These are phyloP conservation scores for Austroboletus rostrupii DNA, from an alignment of 1,284 basidiomycete species.

Conservation along the genomic window DNA sequence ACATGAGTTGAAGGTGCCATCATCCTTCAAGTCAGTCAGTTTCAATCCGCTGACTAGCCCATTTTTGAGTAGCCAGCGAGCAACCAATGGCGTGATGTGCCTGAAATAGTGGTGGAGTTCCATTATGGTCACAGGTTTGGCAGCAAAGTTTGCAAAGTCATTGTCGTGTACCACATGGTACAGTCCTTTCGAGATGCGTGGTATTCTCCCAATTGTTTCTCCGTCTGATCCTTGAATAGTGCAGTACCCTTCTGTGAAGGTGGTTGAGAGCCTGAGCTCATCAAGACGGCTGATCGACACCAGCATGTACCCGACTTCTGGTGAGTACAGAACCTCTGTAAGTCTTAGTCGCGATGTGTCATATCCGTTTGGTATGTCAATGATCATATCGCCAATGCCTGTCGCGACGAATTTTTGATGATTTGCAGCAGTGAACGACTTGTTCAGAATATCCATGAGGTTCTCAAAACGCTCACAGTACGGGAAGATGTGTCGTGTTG, in stretches of 20 bases:
- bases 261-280: conserved; percentile 26
- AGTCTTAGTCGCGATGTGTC: conserved; percentile 26
- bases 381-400: conserved; percentile 33
- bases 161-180: not conserved
- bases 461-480: no score
- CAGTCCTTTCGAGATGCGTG: not conserved
- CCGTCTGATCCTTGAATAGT: no score
- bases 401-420: conserved; percentile 31
- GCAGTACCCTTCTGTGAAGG: conserved; percentile 30
- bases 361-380: conserved; percentile 36
- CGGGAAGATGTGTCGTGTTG: conserved; percentile 38
- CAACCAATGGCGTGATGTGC: conserved; percentile 29
- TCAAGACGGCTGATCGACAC: conserved; percentile 36
- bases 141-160: not conserved
- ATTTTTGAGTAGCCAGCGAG: not conserved
- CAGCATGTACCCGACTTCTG: no score
- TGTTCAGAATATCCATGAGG: conserved; percentile 30
- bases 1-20: conserved; percentile 14
- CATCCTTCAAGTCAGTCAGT: conserved; percentile 15
- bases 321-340: conserved; percentile 34
- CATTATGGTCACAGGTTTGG: conserved; percentile 25
- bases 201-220: conserved; percentile 21
- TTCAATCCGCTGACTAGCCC: conserved; percentile 1
- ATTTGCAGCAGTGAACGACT: conserved; percentile 34
- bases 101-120: conserved; percentile 33